A percentile compares a stretch with the other conserved stretches of the same genome.
These are phyloP conservation scores for Syzygium oleosum DNA, from an alignment of 345 rosid genomes.

Conservation along the genomic window DNA sequence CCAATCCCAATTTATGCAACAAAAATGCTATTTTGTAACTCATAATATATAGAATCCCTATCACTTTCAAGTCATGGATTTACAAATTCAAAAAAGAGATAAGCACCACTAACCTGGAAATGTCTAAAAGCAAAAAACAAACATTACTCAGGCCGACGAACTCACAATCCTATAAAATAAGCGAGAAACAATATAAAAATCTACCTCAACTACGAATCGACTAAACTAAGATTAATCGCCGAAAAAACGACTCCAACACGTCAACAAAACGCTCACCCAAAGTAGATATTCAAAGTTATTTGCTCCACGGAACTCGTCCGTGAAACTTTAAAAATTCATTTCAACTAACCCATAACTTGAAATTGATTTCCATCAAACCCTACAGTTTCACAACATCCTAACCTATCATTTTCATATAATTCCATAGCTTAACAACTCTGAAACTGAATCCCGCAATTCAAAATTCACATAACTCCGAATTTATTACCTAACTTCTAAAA, in stretches of 20 bases:
- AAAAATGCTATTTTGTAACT: background rate
- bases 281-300: background rate
- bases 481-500: background rate
- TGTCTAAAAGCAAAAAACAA: no score
- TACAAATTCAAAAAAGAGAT: no score
- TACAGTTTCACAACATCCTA: no score
- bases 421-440: background rate
- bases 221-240: background rate
- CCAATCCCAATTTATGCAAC: background rate
- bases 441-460: no score
- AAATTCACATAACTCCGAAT: background rate
- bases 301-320: background rate
- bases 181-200: no score
- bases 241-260: no score
- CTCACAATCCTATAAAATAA: background rate
- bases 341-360: no score
- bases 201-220: background rate
- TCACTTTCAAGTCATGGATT: background rate
- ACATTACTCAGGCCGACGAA: background rate
- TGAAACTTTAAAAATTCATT: no score
- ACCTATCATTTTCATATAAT: no score
- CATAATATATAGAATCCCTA: no score
- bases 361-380: background rate
- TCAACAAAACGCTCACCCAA: background rate
- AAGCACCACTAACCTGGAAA: background rate